phyloP scores from a whole-genome alignment of 1,284 basidiomycete genomes.

The Cryptococcus wingfieldii region DNA sequence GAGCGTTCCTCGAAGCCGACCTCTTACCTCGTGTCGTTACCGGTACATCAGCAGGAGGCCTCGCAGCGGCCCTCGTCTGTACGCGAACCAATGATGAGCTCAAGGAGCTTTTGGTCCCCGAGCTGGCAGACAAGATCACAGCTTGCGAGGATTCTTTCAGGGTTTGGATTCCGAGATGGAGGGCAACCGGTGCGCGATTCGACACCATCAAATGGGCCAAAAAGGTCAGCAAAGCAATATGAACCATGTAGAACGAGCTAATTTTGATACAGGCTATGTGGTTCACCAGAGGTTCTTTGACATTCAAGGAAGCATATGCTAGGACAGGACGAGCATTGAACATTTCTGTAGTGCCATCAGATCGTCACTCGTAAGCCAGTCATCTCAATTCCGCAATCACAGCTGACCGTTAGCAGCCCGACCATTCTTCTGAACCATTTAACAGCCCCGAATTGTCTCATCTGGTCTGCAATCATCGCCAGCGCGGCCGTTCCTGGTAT shows the following conservation, averaged over 20 bases:
- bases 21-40: conserved; percentile 81
- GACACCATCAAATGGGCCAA: conserved; percentile 86
- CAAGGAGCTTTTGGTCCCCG: conserved; percentile 67
- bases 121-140: conserved; percentile 79
- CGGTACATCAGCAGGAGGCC: conserved; percentile 88
- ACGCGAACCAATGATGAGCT: conserved; percentile 89
- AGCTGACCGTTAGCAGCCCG: conserved; percentile 55
- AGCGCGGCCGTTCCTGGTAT: conserved; percentile 50
- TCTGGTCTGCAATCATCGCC: conserved; percentile 54
- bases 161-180: conserved; percentile 76
- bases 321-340: conserved; percentile 87
- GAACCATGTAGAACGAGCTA: conserved; percentile 35
- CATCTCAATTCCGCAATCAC: not conserved
- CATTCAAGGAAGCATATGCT: conserved; percentile 92
- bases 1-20: conserved; percentile 82
- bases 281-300: conserved; percentile 90
- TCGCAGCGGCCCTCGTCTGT: conserved; percentile 74
- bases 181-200: conserved; percentile 87
- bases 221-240: conserved; percentile 57
- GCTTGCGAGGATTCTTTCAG: conserved; percentile 80
- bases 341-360: conserved; percentile 89
- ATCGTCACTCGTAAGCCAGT: conserved; percentile 74
- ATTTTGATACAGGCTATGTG: conserved; percentile 57
- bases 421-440: conserved; percentile 94
- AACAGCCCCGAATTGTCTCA: conserved; percentile 80